Base-by-base conservation (phyloP, 2,329 filamentous ascomycete genomes). In the Xylariales sp. region DNA sequence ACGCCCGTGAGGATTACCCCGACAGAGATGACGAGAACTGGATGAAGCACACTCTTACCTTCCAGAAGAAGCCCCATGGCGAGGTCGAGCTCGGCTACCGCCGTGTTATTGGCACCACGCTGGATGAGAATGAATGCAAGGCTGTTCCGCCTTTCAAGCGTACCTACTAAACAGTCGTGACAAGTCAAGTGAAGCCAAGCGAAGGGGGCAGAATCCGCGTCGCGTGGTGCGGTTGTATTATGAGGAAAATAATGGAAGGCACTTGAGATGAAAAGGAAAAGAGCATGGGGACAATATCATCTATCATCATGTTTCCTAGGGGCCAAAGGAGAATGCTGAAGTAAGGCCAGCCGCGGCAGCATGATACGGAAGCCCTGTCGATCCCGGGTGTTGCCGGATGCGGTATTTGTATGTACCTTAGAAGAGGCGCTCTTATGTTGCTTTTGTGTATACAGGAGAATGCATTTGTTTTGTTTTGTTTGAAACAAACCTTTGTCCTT, bases 31-130 rank as follows among this genome's bases (percentile, higher is more conserved):
- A 98, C 61, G 76, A 83, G 66, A 85, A 94, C 66, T 97, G 91
- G 91, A 96, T 96, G 91, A 97, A 97, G 83, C 93, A 98, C 78
- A 95, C 88, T 31, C 78, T 98, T 45, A 88, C 84, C 50, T 98
- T 85, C 85, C 93, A 98, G 77, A 94, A 88, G 83, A 64, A 83
- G 60, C 87, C 90, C 23, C 91, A 97, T 57, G 85, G 85, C 60
- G 80, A 88, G 70, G 81, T 93, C 40, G 85, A 97, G 45, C 74
- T 97, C 47, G 74, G 79, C 46, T 97, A 97, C 78, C 81, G 93
- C 65, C 73, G 75, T 48, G 93, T 98, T 45, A 84, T 86, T 46
- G 76, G 74, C 51, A 82, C 78, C 46, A 97, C 93, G 18, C 73
- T 98, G 52, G 93, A 97, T 57, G 90, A 95, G 79, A 82, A 77